These are phyloP conservation scores for Amphichorda felina DNA, from an alignment of 2,329 filamentous ascomycete genomes.

Conservation along the genomic window DNA sequence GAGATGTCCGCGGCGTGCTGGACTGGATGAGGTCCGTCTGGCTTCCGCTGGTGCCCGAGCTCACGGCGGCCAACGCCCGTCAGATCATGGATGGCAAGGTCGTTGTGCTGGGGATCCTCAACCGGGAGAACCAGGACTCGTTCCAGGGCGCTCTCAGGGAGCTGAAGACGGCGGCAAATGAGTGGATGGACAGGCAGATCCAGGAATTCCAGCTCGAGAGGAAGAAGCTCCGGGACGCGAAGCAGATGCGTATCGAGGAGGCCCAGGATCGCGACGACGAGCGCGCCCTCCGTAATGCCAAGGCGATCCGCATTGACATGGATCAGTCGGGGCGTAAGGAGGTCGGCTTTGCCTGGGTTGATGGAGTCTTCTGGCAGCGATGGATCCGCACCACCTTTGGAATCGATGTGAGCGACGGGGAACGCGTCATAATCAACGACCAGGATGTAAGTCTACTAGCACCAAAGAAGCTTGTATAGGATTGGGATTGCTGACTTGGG, in stretches of 20 bases:
- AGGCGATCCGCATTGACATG: constrained; percentile 86
- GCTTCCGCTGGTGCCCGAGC: constrained; percentile 89
- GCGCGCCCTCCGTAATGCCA: constrained; percentile 73
- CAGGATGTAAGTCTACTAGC: constrained; percentile 63
- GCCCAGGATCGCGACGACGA: constrained; percentile 89
- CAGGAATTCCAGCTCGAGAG: constrained; percentile 85
- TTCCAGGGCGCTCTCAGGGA: constrained; percentile 73
- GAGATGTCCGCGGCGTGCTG: constrained; percentile 66
- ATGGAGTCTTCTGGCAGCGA: constrained; percentile 92
- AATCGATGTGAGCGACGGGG: constrained; percentile 76
- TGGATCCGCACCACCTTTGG: constrained; percentile 96
- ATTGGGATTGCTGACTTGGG: constrained; percentile 17
- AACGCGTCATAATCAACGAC: constrained; percentile 92
- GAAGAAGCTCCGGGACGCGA: constrained; percentile 85
- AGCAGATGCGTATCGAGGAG: constrained; percentile 92
- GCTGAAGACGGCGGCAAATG: constrained; percentile 87
- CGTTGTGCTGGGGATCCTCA: constrained; percentile 86
- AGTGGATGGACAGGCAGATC: constrained; percentile 97
- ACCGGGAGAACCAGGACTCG: constrained; percentile 65
- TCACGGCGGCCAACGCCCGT: constrained; percentile 80
- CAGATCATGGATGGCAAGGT: constrained; percentile 94
- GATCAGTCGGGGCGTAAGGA: constrained; percentile 77
- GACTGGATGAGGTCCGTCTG: constrained; percentile 95
- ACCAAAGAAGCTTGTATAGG: too few relatives aligned
- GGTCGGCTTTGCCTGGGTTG: constrained; percentile 93